Percentiles rank a stretch among this genome's conserved stretches.
These are phyloP conservation scores for Schwanniomyces polymorphus DNA, from an alignment of 805 yeast species.

Conservation along the genomic window DNA sequence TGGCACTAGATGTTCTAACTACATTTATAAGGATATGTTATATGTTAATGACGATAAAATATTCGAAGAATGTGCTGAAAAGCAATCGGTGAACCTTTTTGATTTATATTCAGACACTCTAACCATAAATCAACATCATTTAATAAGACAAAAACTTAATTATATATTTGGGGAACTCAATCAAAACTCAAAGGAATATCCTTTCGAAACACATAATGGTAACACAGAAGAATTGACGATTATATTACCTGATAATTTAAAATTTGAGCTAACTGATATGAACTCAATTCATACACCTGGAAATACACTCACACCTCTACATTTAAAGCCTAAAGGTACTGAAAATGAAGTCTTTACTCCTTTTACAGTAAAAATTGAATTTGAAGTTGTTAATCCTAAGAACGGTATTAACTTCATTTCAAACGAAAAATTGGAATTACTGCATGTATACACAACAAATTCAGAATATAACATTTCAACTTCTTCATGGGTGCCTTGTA, in stretches of 20 bases:
- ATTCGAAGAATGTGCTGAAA: conserved; percentile 25
- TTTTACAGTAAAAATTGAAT: conserved; percentile 66
- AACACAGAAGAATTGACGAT: conserved; percentile 67
- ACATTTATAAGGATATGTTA: conserved; percentile 54
- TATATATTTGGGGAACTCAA: conserved; percentile 52
- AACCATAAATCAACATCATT: conserved; percentile 57
- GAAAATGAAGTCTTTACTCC: conserved; percentile 59
- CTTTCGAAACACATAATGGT: conserved; percentile 17
- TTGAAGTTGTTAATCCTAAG: conserved; percentile 60
- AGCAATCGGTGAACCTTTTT: conserved; percentile 29
- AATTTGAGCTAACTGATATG: conserved; percentile 45
- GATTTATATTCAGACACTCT: conserved; percentile 45
- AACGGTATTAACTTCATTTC: conserved; percentile 79
- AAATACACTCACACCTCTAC: conserved; percentile 33
- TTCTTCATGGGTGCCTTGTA: conserved; percentile 97
- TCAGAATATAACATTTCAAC: conserved; percentile 77
- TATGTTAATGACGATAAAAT: conserved; percentile 34
- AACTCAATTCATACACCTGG: conserved; percentile 27
- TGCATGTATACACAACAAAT: conserved; percentile 80
- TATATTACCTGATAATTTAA: conserved; percentile 63
- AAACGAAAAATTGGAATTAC: conserved; percentile 47
- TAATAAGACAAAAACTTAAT: conserved; percentile 52
- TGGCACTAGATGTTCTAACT: conserved; percentile 53
- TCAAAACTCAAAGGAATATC: conserved; percentile 23
- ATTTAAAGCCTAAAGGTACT: conserved; percentile 36